Base-by-base conservation (phyloP, 768 basidiomycete genomes). In the Rhodosporidiobolus odoratus region DNA sequence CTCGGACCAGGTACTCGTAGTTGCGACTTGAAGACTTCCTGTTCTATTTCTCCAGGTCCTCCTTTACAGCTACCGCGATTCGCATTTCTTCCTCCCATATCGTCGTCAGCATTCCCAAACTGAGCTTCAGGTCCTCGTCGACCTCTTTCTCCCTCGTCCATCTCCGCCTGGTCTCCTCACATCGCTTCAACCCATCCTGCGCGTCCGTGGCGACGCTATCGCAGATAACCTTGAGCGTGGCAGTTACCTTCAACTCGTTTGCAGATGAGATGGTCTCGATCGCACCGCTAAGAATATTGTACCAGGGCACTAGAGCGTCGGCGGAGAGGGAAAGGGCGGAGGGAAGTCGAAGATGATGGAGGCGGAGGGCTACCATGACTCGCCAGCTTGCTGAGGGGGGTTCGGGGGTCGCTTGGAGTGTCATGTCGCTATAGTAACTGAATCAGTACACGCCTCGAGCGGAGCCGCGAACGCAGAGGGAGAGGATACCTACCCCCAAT, bases 401-500 rank as follows among this genome's bases (percentile, higher is more conserved):
- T 2, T 61, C 52, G 16, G 73, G 61, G 8, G 38, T 58, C 1
- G 71, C 41, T 40, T 73, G 75, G 27, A 76, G 74, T 2, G 76
- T 71, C 63, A 74, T 54, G 16, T 77, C 76, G 10, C 62, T 64
- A 27, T 47, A 30, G 50, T 73, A 58, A 16, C 57, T 12, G 43
- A 27, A 62, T 68, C 61, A 65, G 62, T 37, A 25, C 37, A n/a
- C 12, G 48, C 9, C 48, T 9, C 48, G n/a, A 13, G 25, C 21
- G 30, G 40, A n/a, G 58, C 69, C 32, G 66, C 50, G 30, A 54
- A 23, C 7, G n/a, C 12, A 62, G 32, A 40, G 0, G 78, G 74
- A 37, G 25, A 62, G 13, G 19, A 21, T 77, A 74, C 73, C 71
- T 78, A 95, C 94, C 88, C 87, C 91, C 91, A 95, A 78, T 95